Percentiles rank a stretch among this genome's conserved stretches.
Conservation (phyloP, 2,329 filamentous ascomycete genomes). For the Sporothrix inflata region DNA sequence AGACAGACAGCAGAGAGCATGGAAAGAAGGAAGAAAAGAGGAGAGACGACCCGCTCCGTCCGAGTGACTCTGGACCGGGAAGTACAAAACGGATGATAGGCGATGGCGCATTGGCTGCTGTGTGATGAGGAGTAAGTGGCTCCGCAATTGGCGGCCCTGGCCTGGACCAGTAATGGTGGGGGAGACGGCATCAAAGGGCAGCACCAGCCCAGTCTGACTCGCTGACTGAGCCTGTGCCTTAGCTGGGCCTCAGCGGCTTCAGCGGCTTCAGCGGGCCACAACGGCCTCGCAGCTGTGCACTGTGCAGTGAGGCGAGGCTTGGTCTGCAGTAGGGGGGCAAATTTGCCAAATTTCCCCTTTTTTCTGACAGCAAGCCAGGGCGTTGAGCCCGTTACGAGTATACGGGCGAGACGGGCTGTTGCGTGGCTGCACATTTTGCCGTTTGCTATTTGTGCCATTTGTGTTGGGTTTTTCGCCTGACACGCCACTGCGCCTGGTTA, state of each 20-base stretch:
- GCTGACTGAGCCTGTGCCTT: conserved; percentile 37
- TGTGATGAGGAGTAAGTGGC: conserved; percentile 12
- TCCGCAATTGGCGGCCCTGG: conserved; percentile 3
- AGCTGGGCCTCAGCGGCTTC: background rate
- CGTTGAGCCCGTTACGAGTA: no score
- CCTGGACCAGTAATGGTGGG: conserved; percentile 3
- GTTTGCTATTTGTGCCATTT: background rate
- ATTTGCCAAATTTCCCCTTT: background rate
- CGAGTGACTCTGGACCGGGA: background rate
- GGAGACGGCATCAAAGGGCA: background rate
- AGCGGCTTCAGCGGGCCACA: background rate
- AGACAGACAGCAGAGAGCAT: background rate
- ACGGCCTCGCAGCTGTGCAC: background rate
- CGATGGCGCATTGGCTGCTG: background rate
- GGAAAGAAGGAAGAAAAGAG: background rate
- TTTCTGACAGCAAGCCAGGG: background rate
- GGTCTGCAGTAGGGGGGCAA: conserved; percentile 5
- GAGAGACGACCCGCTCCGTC: background rate
- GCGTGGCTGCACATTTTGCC: background rate
- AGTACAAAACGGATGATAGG: background rate
- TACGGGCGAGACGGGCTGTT: no score
- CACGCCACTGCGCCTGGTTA: conserved; percentile 18
- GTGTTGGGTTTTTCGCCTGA: background rate
- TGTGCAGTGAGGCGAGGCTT: background rate
- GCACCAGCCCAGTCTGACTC: conserved; percentile 34